A percentile compares a stretch with the other conserved stretches of the same genome.
These are phyloP conservation scores for Podospora pseudoanserina DNA, from an alignment of 495 filamentous ascomycete species.

Conservation along the genomic window DNA sequence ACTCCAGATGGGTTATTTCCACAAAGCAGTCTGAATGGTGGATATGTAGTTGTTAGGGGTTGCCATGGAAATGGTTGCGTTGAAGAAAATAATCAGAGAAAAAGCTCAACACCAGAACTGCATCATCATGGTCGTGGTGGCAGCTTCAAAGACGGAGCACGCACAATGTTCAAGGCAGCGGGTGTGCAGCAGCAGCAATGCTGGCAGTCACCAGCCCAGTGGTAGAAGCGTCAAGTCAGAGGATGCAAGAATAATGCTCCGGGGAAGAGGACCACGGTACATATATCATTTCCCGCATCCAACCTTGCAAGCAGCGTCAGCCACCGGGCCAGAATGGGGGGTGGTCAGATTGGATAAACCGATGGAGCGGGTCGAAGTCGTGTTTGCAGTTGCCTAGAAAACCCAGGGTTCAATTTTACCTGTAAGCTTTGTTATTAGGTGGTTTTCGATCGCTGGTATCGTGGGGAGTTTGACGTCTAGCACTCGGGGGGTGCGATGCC, in stretches of 20 bases:
- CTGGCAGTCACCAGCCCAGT: neutral
- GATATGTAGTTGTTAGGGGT: neutral
- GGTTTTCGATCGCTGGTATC: neutral
- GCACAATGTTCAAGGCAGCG: neutral
- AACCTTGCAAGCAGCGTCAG: neutral
- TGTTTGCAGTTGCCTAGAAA: neutral
- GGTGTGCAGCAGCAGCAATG: neutral
- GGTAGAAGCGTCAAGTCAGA: neutral
- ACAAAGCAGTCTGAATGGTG: neutral
- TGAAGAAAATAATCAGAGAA: neutral
- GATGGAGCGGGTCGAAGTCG: neutral
- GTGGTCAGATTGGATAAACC: neutral
- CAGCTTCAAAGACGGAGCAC: neutral
- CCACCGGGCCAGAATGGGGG: neutral
- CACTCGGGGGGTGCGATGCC: neutral
- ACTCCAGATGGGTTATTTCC: neutral
- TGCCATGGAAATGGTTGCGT: neutral
- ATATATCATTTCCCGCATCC: neutral
- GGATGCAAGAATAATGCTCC: neutral
- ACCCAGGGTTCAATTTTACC: neutral
- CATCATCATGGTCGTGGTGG: neutral
- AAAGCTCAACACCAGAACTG: neutral
- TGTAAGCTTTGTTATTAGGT: neutral
- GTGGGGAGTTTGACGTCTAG: neutral
- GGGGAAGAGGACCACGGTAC: neutral